These are phyloP conservation scores for Colletotrichum musae DNA, from an alignment of 2,329 filamentous ascomycete genomes.

Conservation along the genomic window DNA sequence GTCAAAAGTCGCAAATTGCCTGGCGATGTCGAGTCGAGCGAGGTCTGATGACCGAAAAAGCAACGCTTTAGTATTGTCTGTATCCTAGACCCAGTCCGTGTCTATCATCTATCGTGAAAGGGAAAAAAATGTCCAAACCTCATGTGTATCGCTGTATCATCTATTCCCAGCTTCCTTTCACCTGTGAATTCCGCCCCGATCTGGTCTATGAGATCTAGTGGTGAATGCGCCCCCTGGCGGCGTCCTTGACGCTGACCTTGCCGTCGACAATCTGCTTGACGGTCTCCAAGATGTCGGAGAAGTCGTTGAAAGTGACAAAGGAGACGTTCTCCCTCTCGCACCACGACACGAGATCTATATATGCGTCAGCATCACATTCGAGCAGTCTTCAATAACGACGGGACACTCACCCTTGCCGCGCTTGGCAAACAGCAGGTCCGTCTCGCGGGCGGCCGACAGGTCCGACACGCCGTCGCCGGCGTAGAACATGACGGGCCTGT, in stretches of 20 bases:
- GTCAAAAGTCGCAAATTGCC: background rate
- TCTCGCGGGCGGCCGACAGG: slow-evolving; percentile 91
- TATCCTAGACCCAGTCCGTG: slow-evolving; percentile 29
- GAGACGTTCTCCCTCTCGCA: slow-evolving; percentile 88
- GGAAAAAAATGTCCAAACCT: background rate
- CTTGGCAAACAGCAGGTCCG: slow-evolving; percentile 94
- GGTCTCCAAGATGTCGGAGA: slow-evolving; percentile 82
- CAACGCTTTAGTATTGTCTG: slow-evolving; percentile 16
- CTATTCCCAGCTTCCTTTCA: slow-evolving; percentile 1
- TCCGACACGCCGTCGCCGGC: slow-evolving; percentile 96
- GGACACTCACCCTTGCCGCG: slow-evolving; percentile 86
- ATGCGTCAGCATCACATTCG: slow-evolving; percentile 29
- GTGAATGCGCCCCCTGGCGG: slow-evolving; percentile 66
- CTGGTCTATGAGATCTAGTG: slow-evolving; percentile 5
- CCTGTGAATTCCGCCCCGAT: background rate
- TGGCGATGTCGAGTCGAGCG: too few species aligned
- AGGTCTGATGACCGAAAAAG: too few species aligned
- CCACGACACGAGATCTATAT: slow-evolving; percentile 84
- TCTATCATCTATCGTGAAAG: slow-evolving; percentile 33
- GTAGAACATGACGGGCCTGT: slow-evolving; percentile 89
- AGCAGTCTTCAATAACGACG: background rate
- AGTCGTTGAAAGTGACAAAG: slow-evolving; percentile 90
- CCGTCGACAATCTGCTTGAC: slow-evolving; percentile 85
- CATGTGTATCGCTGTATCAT: slow-evolving; percentile 14
- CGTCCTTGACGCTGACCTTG: slow-evolving; percentile 78